Evolutionary conservation across 2,329 filamentous ascomycete genomes (phyloP), one percentile per base, ranked within the genome.

Genomic region (Aspergillus calidoustus): DNA sequence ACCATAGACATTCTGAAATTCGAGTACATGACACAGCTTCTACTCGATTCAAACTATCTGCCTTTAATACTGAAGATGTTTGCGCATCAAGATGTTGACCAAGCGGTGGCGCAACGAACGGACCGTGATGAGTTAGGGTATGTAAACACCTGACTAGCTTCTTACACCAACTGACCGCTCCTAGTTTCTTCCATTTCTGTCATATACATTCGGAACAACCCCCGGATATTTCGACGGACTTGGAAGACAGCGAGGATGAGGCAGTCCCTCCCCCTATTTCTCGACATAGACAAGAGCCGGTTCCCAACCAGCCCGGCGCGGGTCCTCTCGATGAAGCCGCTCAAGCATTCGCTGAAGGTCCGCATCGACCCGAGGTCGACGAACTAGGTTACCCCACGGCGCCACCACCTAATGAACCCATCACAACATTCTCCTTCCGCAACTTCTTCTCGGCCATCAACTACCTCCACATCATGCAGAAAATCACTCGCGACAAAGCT

Each of bases 401-500:
- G 86, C 85, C 89, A 2, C 82, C 90, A 7, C 91, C 92, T 0
- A 78, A 76, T 54, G 75, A 78, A 49, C 92, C 92, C 31, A 93
- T 98, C 65, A 97, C 92, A 1, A 88, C 89, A 71, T 98, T 93
- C 80, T 96, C 92, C 13, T 92, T 92, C 78, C 91, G 95, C 69
- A 96, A 96, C 76, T 96, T 98, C 82, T 97, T 96, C 82, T 91
- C 92, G 1, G 87, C 91, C 49, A 97, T 97, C 81, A 98, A 97
- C 79, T 94, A 96, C 77, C 84, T 99, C 22, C 92, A 96, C 66
- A 89, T 97, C 62, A 91, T 99, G 86, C 95, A 99, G 74, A 99
- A 99, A 79, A 91, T 98, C 62, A 97, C 93, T 79, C 96, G 96
- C 71, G 87, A 91, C 78, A 98, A 98, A 79, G 92, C 94, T 1